These are phyloP conservation scores for Fraxinus velutina DNA, from an alignment of 305 asterid species.

Conservation along the genomic window DNA sequence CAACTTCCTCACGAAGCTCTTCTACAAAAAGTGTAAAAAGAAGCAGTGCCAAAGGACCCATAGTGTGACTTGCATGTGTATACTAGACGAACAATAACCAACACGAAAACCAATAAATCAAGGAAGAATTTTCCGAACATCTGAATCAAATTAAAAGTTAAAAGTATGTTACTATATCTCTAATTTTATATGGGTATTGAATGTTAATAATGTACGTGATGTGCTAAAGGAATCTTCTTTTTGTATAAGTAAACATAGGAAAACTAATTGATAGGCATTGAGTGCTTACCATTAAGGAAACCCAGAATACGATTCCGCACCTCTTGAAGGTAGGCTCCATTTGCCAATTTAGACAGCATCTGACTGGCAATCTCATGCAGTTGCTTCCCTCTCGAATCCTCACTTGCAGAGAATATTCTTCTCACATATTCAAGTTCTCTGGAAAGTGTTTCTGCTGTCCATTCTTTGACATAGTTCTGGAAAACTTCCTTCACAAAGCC, in stretches of 20 bases:
- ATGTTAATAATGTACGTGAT: constrained; percentile 2
- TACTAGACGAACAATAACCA: background rate
- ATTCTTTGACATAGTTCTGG: constrained; percentile 73
- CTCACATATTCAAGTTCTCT: constrained; percentile 80
- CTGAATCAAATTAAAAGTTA: background rate
- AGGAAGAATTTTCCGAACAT: background rate
- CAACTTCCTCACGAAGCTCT: background rate
- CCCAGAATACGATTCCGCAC: constrained; percentile 51
- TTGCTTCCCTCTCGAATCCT: constrained; percentile 73
- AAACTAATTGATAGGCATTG: background rate
- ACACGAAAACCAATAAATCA: constrained; percentile 5
- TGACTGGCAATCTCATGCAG: constrained; percentile 58
- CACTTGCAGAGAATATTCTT: constrained; percentile 62
- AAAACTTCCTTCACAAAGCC: constrained; percentile 96
- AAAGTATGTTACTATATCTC: constrained; percentile 3
- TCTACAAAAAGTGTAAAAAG: background rate
- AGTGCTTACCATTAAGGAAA: constrained; percentile 59
- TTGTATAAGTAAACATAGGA: constrained; percentile 7
- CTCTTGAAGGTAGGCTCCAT: constrained; percentile 56
- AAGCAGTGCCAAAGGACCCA: background rate
- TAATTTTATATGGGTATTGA: background rate
- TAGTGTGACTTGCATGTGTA: background rate
- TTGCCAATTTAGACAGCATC: constrained; percentile 61
- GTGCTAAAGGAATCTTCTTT: background rate
- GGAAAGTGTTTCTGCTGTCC: constrained; percentile 71